Base-by-base conservation (phyloP, 257 asterid species). In the Paraleonurus japonicus region DNA sequence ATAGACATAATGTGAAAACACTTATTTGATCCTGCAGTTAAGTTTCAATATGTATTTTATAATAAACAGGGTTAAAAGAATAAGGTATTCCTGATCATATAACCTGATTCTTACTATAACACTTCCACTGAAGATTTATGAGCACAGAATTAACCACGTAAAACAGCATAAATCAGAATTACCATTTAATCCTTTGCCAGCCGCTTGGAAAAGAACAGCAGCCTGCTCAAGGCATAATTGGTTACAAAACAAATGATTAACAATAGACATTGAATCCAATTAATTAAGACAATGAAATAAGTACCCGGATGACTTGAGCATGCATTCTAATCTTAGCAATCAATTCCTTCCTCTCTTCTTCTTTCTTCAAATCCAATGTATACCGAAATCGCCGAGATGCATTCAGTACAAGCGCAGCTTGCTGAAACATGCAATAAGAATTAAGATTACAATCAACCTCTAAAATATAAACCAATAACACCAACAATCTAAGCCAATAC, bases 371-470 rank as follows among this genome's bases (percentile, higher is more conserved):
- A 79, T 93, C 96, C 88, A 93, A 73, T 0, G 98, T 93, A 81
- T 89, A 93, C 17, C 98, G 95, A 79, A 93, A 93, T 76, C 98
- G 80, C 54, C 98, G 89, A 32, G 98, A 89, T 33, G 98, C 98
- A 86, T 93, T 93, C 58, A 90, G 76, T 50, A 93, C 98, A 53
- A 93, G 92, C 0, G 98, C 97, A 75, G 98, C 98, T 93, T 93
- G 95, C 98, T 93, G 84, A 62, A 86, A 76, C 24, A 71, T 76
- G 67, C n/a, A 47, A 11, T 58, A 15, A 60, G 69, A 51, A 78
- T 3, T 33, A 61, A 60, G 33, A 35, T 28, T 35, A 47, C 27
- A 16, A 6, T 4, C 6, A 1, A 23, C 23, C 69, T 37, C 48
- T 4, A 24, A 64, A 57, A 17, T 59, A 55, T 65, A 69, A 71